Evolutionary conservation across 2,329 filamentous ascomycete genomes (phyloP).

Genomic region (Cladosporium cucumerinum): DNA sequence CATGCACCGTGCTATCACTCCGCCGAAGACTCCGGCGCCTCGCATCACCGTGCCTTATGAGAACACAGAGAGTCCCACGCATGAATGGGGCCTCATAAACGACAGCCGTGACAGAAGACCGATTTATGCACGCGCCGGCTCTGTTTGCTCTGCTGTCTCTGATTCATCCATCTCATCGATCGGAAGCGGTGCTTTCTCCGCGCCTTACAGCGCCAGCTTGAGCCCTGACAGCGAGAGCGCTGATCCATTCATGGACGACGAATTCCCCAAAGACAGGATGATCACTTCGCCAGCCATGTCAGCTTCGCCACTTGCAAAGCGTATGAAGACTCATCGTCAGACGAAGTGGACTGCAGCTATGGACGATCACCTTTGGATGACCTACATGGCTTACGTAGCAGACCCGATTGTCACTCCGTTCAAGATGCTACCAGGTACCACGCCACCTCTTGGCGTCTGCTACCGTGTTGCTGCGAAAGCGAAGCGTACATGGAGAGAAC

Average conservation of each 20-base stretch:
- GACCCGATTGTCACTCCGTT: slow-evolving; percentile 65
- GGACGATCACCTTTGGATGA: slow-evolving; percentile 65
- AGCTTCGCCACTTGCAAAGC: slow-evolving; percentile 36
- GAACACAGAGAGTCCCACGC: slow-evolving; percentile 20
- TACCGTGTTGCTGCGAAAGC: slow-evolving; percentile 61
- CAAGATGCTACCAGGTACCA: slow-evolving; percentile 62
- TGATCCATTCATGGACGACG: slow-evolving; percentile 50
- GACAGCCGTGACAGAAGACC: slow-evolving; percentile 25
- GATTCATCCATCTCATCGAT: slow-evolving; percentile 61
- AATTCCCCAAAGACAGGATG: slow-evolving; percentile 25
- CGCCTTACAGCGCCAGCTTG: slow-evolving; percentile 48
- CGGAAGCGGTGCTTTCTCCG: slow-evolving; percentile 50
- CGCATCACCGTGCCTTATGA: slow-evolving; percentile 30
- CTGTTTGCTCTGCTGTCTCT: slow-evolving; percentile 57
- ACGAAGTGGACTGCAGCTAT: slow-evolving; percentile 58
- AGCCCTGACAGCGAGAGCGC: slow-evolving; percentile 58
- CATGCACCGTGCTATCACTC: slow-evolving; percentile 40
- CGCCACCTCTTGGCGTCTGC: slow-evolving; percentile 62
- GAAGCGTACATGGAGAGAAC: slow-evolving; percentile 57
- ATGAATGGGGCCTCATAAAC: slow-evolving; percentile 35
- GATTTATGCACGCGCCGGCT: slow-evolving; percentile 51
- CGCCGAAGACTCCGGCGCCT: slow-evolving; percentile 49
- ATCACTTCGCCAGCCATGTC: slow-evolving; percentile 26
- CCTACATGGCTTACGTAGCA: slow-evolving; percentile 63
- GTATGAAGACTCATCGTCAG: slow-evolving; percentile 41